Percentiles rank a stretch among this genome's conserved stretches.
Conservation (phyloP, 768 basidiomycete genomes). For the Leccinum pellstonianum region DNA sequence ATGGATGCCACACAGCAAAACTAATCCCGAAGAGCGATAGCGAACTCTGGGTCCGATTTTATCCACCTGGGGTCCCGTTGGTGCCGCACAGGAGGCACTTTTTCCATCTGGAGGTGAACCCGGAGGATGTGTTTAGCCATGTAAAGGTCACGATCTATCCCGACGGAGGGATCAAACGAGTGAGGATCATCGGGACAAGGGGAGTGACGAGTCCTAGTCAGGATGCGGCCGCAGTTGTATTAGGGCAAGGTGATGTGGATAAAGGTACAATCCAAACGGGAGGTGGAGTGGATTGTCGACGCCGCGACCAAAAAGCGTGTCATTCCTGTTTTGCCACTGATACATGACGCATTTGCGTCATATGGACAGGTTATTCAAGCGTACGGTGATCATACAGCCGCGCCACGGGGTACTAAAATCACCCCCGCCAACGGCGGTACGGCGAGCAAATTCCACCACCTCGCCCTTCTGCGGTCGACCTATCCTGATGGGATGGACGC, state of each 20-base stretch:
- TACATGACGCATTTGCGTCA: constrained; percentile 80
- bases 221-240: constrained; percentile 9
- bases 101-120: constrained; percentile 75
- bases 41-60: constrained; percentile 70
- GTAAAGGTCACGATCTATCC: constrained; percentile 88
- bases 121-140: constrained; percentile 67
- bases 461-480: constrained; percentile 64
- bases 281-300: not conserved
- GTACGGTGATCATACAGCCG: constrained; percentile 63
- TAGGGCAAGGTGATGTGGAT: constrained; percentile 3
- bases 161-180: constrained; percentile 92
- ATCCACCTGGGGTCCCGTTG: constrained; percentile 61
- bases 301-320: constrained; percentile 18
- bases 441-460: constrained; percentile 90
- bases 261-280: constrained; percentile 8
- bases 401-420: constrained; percentile 66
- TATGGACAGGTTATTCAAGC: constrained; percentile 94
- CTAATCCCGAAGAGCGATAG: constrained; percentile 37
- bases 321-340: constrained; percentile 67
- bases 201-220: constrained; percentile 25
- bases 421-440: constrained; percentile 88
- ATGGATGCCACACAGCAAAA: too few species aligned
- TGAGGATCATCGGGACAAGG: constrained; percentile 75
- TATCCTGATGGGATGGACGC: constrained; percentile 62
- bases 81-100: constrained; percentile 89